Evolutionary conservation across 305 asterid genomes (phyloP).

Genomic region (Salvia sclarea): DNA sequence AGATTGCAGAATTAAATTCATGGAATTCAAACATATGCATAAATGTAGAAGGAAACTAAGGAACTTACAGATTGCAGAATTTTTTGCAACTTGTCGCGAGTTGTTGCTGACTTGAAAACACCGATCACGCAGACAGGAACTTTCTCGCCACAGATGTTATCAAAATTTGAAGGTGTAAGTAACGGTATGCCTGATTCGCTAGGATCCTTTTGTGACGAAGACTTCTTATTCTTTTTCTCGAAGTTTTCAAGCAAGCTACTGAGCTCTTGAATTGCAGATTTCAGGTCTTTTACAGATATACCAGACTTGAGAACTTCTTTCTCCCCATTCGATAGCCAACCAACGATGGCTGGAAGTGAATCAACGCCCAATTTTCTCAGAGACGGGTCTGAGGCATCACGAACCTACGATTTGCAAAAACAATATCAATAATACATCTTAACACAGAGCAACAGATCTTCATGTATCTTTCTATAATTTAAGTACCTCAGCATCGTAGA

Average conservation of each 20-base stretch:
- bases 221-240: constrained; percentile 71
- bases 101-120: constrained; percentile 64
- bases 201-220: constrained; percentile 42
- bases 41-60: not conserved
- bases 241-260: constrained; percentile 68
- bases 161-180: constrained; percentile 64
- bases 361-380: constrained; percentile 60
- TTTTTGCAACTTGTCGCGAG: constrained; percentile 59
- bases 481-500: constrained; percentile 79
- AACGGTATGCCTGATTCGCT: constrained; percentile 53
- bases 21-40: constrained; percentile 7
- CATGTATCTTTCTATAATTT: not conserved
- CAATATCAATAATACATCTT: not conserved
- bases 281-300: constrained; percentile 68
- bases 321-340: constrained; percentile 89
- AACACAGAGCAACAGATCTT: not conserved
- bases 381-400: constrained; percentile 59
- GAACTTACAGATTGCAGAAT: constrained; percentile 65
- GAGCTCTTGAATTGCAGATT: constrained; percentile 76
- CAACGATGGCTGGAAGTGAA: constrained; percentile 84
- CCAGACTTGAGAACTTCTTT: constrained; percentile 65
- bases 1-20: too few species aligned
- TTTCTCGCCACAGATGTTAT: constrained; percentile 63
- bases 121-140: constrained; percentile 84
- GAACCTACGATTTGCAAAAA: constrained; percentile 50